Conservation (phyloP, 805 yeast species). For the Ogataea salicorniae region DNA sequence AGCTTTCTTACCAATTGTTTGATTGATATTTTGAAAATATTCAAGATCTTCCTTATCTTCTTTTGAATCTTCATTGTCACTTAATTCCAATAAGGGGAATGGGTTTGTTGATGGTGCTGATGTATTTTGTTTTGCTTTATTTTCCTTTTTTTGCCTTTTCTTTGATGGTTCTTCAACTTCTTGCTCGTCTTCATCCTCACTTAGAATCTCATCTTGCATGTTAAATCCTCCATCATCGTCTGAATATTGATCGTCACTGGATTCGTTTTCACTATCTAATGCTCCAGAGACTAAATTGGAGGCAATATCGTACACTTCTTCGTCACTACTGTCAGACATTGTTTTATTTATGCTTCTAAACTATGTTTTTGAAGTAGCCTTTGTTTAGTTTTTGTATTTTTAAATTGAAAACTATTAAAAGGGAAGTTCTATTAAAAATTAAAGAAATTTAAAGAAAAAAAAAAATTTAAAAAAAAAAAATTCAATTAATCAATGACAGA, state of each 20-base stretch:
- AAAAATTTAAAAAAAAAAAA: background rate
- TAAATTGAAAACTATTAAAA: background rate
- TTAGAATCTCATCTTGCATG: conserved; percentile 49
- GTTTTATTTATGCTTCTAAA: background rate
- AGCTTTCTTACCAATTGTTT: conserved; percentile 46
- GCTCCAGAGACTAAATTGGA: conserved; percentile 47
- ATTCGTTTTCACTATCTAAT: conserved; percentile 13
- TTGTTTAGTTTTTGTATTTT: background rate
- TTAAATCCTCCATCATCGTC: conserved; percentile 27
- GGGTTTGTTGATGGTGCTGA: conserved; percentile 8
- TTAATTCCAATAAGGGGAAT: conserved; percentile 40
- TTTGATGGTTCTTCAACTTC: conserved; percentile 25
- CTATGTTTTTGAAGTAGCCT: background rate
- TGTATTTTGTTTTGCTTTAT: conserved; percentile 11
- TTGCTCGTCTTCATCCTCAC: conserved; percentile 45
- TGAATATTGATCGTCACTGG: conserved; percentile 13
- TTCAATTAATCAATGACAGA: background rate
- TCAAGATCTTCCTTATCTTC: conserved; percentile 35
- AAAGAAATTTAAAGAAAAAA: background rate
- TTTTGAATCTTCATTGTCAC: conserved; percentile 35
- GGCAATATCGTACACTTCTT: conserved; percentile 59
- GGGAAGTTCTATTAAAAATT: background rate
- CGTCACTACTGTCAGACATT: conserved; percentile 27
- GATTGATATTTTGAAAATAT: conserved; percentile 30
- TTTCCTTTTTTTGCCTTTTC: conserved; percentile 29